A percentile compares a stretch with the other conserved stretches of the same genome.
Evolutionary conservation across 768 basidiomycete species (phyloP).

Genomic region (Antrodiella citrinella): DNA sequence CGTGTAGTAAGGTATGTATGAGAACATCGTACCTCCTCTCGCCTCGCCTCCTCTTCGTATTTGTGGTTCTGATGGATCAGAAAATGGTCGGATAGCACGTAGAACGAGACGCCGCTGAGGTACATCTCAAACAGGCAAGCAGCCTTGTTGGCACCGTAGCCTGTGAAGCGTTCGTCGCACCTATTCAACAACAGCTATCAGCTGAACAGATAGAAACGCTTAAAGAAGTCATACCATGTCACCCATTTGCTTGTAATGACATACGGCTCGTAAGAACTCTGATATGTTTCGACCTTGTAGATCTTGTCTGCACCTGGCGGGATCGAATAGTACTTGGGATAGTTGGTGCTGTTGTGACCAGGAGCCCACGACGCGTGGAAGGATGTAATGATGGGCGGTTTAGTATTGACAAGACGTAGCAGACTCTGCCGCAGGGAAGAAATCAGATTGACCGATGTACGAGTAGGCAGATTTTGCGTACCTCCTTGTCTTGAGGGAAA

Average conservation of each 20-base stretch:
- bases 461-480: no score
- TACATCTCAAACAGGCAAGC: slow-evolving; percentile 91
- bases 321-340: slow-evolving; percentile 49
- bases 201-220: not conserved
- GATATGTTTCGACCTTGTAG: slow-evolving; percentile 71
- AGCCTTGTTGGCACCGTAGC: slow-evolving; percentile 90
- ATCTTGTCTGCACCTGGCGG: slow-evolving; percentile 51
- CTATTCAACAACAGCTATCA: no score
- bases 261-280: slow-evolving; percentile 85
- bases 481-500: slow-evolving; percentile 69
- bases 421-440: no score
- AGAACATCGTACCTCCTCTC: slow-evolving; percentile 59
- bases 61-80: slow-evolving; percentile 80
- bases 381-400: slow-evolving; percentile 46
- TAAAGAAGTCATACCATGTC: slow-evolving; percentile 52
- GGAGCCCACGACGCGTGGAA: slow-evolving; percentile 74
- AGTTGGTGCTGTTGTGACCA: slow-evolving; percentile 80
- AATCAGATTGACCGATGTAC: no score
- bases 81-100: slow-evolving; percentile 82
- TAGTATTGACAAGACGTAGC: slow-evolving; percentile 45
- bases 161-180: slow-evolving; percentile 89
- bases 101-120: slow-evolving; percentile 75
- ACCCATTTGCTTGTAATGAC: slow-evolving; percentile 68
- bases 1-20: no score
- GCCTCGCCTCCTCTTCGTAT: slow-evolving; percentile 70